Percentiles rank a stretch among this genome's conserved stretches.
phyloP scores from a whole-genome alignment of 225 moss, liverwort and hornwort species.

The Polytrichum commune region DNA sequence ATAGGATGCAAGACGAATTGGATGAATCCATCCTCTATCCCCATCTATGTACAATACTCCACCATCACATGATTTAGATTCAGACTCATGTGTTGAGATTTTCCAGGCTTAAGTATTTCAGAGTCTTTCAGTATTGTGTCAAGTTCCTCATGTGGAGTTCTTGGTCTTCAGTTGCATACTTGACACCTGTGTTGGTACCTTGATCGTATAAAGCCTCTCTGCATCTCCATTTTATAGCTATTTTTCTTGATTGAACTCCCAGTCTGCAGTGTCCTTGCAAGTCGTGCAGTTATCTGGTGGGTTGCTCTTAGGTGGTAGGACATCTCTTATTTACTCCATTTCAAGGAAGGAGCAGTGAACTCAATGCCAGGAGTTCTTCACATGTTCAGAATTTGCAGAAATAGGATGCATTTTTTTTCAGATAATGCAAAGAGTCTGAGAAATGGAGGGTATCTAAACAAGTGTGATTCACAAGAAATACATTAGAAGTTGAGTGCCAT shows the following conservation, averaged over 20 bases:
- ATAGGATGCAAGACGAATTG: constrained; percentile 70
- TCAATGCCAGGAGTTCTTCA: neutral
- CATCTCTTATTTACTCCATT: too few species aligned
- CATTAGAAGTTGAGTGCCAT: neutral
- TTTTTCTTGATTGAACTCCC: too few species aligned
- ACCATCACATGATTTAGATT: neutral
- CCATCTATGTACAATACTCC: constrained; percentile 36
- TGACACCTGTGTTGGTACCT: too few species aligned
- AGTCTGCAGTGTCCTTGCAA: too few species aligned
- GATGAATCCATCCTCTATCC: constrained; percentile 64
- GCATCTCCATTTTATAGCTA: too few species aligned
- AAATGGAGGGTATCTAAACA: neutral
- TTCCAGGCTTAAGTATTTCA: neutral
- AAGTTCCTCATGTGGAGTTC: neutral
- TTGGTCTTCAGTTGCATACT: neutral
- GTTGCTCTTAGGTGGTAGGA: too few species aligned
- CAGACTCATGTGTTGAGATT: neutral
- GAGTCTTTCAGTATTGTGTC: neutral
- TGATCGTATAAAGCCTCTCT: too few species aligned
- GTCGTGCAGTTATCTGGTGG: too few species aligned
- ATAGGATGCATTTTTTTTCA: neutral
- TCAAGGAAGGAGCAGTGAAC: too few species aligned
- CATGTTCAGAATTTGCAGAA: neutral
- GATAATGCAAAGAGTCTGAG: too few species aligned
- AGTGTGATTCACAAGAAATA: neutral